Evolutionary conservation across 1,284 basidiomycete species (phyloP), one percentile per base, ranked within the genome.

Genomic region (Marasmius oreades): DNA sequence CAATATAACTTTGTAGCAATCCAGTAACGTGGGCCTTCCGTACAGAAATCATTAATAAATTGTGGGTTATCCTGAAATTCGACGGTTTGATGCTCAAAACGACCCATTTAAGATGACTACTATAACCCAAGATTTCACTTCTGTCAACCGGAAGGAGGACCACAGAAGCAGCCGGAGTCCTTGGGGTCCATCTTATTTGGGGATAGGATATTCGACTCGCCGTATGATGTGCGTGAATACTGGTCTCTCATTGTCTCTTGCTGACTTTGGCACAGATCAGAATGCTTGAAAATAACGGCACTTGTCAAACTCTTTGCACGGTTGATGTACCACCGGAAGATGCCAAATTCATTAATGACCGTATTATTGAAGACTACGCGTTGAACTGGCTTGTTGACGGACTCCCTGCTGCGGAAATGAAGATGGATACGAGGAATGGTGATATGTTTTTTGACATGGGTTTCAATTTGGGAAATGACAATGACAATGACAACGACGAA

Each of bases 321-420:
- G 70, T 77, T 10, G 73, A 76, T 24, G 79, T 97, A 12, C 79
- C 85, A 0, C 75, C 77, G 18, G 82, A 90, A 57, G 89, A 96
- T 62, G 88, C 90, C 18, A 85, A 82, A 60, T 97, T 97, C 70
- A 88, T 98, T 69, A 97, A 97, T 65, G 87, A 90, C 57, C 87
- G 93, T 52, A 96, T 98, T 68, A 80, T 81, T 47, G 93, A 98
- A 69, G 91, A 95, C 67, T 98, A 98, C 67, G 93, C 93, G 0
- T 75, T 98, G 60, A 98, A 98, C 68, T 96, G 95, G 88, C 86
- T 98, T 55, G 79, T 98, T 46, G 95, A 98, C 66, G 95, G 95
- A 3, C 80, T 98, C 36, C 96, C 96, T 3, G 93, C 92, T 7
- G 93, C 93, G 5, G 93, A 96, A 71, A 90, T 93, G 86, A 95